Percentiles rank a stretch among this genome's conserved stretches.
Evolutionary conservation across 495 filamentous ascomycete genomes (phyloP).

Genomic region (Geopyxis carbonaria): DNA sequence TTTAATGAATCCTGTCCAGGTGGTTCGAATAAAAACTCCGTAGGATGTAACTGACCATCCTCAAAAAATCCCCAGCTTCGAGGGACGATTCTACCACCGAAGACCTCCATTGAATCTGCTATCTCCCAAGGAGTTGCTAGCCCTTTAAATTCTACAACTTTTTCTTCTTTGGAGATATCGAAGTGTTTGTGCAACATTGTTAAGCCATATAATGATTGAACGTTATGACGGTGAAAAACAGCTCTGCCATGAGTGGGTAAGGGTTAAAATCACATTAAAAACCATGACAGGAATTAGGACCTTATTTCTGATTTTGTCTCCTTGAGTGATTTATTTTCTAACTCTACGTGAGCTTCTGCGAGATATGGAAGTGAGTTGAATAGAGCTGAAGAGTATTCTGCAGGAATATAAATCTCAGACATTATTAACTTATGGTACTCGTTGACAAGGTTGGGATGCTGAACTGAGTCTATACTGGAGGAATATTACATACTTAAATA

Average conservation of each 20-base stretch:
- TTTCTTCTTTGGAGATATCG: constrained; percentile 16
- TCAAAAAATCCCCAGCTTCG: constrained; percentile 16
- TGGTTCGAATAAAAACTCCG: constrained; percentile 18
- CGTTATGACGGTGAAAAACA: constrained; percentile 14
- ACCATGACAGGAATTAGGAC: background rate
- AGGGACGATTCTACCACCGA: constrained; percentile 18
- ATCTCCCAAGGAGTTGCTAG: constrained; percentile 21
- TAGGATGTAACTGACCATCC: constrained; percentile 16
- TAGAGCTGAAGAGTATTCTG: background rate
- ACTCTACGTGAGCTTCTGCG: constrained; percentile 25
- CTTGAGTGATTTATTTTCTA: constrained; percentile 44
- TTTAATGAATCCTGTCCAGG: background rate
- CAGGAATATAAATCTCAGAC: too few species aligned
- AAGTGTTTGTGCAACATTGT: constrained; percentile 23
- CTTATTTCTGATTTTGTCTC: constrained; percentile 32
- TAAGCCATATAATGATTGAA: constrained; percentile 16
- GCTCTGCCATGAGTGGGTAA: constrained; percentile 6
- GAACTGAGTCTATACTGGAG: too few species aligned
- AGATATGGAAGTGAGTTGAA: constrained; percentile 2
- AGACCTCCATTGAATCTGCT: background rate
- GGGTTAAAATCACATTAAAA: background rate
- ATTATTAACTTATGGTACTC: too few species aligned
- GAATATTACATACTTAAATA: too few species aligned
- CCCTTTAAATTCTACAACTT: constrained; percentile 18
- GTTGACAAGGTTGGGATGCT: too few species aligned